Evolutionary conservation across 345 rosid genomes (phyloP).

Genomic region (Gossypium mustelinum): DNA sequence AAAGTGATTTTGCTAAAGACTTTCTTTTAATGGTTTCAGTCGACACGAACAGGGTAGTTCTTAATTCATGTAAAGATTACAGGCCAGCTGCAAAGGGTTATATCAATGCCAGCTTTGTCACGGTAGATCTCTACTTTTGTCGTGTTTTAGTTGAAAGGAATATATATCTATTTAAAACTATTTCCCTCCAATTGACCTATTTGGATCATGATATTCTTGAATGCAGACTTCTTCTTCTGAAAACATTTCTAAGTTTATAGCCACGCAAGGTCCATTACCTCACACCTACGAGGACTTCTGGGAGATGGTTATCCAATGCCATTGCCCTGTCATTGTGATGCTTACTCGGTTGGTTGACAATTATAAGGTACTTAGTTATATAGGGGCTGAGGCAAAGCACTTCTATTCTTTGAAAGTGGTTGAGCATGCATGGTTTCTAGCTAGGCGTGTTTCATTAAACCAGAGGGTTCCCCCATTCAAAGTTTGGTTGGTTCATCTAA

Average conservation of each 20-base stretch:
- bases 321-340: conserved; percentile 81
- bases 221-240: conserved; percentile 63
- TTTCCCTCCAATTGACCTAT: neutral
- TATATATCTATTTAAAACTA: neutral
- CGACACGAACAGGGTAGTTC: conserved; percentile 70
- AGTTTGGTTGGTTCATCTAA: neutral
- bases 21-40: conserved; percentile 35
- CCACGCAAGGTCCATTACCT: conserved; percentile 84
- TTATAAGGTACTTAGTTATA: conserved; percentile 39
- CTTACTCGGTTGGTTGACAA: conserved; percentile 79
- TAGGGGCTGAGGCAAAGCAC: conserved; percentile 10
- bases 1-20: neutral
- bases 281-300: conserved; percentile 85
- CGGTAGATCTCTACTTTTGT: conserved; percentile 33
- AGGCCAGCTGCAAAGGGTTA: conserved; percentile 65
- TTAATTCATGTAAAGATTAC: conserved; percentile 59
- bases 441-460: neutral
- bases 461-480: neutral
- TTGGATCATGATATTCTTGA: conserved; percentile 7
- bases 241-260: conserved; percentile 65
- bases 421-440: neutral
- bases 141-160: neutral
- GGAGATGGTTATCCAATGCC: conserved; percentile 84
- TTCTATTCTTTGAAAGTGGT: conserved; percentile 8
- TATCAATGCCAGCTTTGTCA: conserved; percentile 77